A percentile compares a stretch with the other conserved stretches of the same genome.
phyloP scores from a whole-genome alignment of 345 rosid species.

The Hibiscus tridactylites region DNA sequence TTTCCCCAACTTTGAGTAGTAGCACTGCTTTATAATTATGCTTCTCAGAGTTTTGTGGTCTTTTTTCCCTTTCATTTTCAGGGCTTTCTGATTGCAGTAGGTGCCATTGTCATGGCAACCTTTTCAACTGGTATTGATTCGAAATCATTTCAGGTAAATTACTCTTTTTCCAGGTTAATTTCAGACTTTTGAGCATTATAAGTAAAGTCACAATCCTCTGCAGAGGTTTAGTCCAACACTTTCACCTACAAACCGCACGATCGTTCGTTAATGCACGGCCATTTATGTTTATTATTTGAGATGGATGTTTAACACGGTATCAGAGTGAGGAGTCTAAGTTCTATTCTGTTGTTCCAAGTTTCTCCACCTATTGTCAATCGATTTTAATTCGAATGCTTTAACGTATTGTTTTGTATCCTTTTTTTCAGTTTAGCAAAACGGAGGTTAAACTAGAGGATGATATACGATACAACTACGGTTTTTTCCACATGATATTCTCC shows the following conservation, averaged over 20 bases:
- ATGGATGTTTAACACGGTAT: neutral
- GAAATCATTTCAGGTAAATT: conserved; percentile 54
- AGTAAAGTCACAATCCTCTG: no score
- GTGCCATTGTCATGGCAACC: conserved; percentile 79
- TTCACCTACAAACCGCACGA: neutral
- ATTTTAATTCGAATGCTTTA: neutral
- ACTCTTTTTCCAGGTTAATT: neutral
- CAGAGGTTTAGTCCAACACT: no score
- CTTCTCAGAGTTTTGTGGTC: neutral
- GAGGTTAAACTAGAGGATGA: conserved; percentile 47
- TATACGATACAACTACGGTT: conserved; percentile 63
- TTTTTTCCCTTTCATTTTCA: conserved; percentile 10
- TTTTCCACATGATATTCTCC: conserved; percentile 79
- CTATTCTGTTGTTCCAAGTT: neutral
- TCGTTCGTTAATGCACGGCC: neutral
- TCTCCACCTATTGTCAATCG: neutral
- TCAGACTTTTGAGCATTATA: neutral
- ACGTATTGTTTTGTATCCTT: neutral
- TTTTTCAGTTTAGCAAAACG: conserved; percentile 52
- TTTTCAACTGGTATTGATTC: conserved; percentile 93
- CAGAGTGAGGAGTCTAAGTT: neutral
- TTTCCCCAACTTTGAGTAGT: neutral
- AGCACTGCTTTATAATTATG: neutral
- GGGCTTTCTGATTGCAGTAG: conserved; percentile 82
- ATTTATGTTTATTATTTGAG: no score